Evolutionary conservation across 164 flowering plant genomes (phyloP), one percentile per base, ranked within the genome.

Genomic region (Macadamia tetraphylla): DNA sequence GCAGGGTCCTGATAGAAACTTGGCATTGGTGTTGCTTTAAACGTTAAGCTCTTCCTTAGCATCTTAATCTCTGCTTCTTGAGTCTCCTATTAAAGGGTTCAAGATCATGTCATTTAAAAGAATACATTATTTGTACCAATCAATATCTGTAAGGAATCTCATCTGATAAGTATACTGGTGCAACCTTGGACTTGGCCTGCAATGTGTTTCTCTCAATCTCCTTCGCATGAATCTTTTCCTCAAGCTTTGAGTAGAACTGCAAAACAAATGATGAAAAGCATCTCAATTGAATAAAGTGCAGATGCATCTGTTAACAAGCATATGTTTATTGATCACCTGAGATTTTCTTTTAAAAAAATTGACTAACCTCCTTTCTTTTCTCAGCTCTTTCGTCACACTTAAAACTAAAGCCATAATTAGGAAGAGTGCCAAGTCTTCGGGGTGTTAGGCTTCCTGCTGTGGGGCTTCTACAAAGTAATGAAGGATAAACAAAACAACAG

Each of bases 1-100:
- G 49, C 49, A 18, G 49, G 29, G 18, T 62, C 65, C 12, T 62
- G 52, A 29, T 62, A 62, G 51, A 62, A 62, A 44, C 51, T 62
- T 62, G 65, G 65, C 65, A 62, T 62, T 14, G 65, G 65, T 42
- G 29, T 62, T 15, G 65, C 65, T 23, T 42, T 62, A 43, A 62
- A 62, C 11, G 29, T 62, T 49, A 62, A 43, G 13, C 49, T 62
- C 51, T 62, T 62, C 51, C 65, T 62, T 5, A 62, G 31, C 51
- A n/a, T 11, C 65, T 62, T 62, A n/a, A 62, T 62, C 49, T 42
- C 52, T 62, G 51, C 51, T 44, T 62, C 65, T 62, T 43, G 46
- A 15, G 29, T 44, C 29, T 62, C 65, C 65, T 62, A 30, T 58
- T 17, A 1, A 62, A n/a, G 6, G 1, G 30, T 43, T 40, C 15